Evolutionary conservation across 2,329 filamentous ascomycete genomes (phyloP), one percentile per base, ranked within the genome.

Genomic region (Teratosphaeria destructans): DNA sequence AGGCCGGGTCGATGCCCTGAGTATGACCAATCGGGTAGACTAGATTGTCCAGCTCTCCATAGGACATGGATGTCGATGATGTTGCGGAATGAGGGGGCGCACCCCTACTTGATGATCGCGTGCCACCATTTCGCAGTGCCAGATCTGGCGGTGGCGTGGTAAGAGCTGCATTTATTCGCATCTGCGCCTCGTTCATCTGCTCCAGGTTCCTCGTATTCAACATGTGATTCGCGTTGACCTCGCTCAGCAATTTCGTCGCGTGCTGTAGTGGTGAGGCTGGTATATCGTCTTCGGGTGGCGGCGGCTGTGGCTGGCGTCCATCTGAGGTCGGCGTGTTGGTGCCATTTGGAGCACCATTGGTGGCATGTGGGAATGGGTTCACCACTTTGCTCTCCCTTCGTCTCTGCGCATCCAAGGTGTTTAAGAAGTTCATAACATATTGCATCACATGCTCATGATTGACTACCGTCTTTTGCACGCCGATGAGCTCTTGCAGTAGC

Each of bases 1-100:
- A 92, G 81, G 95, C 94, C 1, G 93, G 92, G 70, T 96, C 92
- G 65, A 96, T 96, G 57, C 92, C 92, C 65, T 95, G 89, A 0
- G 87, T 94, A 64, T 91, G 85, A 19, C 92, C 92, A 16, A 95
- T 90, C 0, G 93, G 92, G 71, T 96, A 97, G 10, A 96, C 91
- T 58, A 95, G 82, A 63, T 81, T 82, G 62, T 88, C 85, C 53
- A 87, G 73, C 59, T 88, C 85, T 14, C 78, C 78, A 47, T 80
- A 81, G 5, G 79, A 79, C 69, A 83, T 76, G 3, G 77, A 77
- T 47, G 77, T 79, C 1, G 82, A 82, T 3, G 77, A 72, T 65
- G 75, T 67, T 35, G 78, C 77, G 5, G 78, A 80, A 37, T 76
- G 75, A 14, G 75, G 75, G 27, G 68, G 68, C 5, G 68, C 66